Percentiles rank a stretch among this genome's conserved stretches.
These are phyloP conservation scores for Cutaneotrichosporon spelunceum DNA, from an alignment of 1,284 basidiomycete genomes.

Conservation along the genomic window DNA sequence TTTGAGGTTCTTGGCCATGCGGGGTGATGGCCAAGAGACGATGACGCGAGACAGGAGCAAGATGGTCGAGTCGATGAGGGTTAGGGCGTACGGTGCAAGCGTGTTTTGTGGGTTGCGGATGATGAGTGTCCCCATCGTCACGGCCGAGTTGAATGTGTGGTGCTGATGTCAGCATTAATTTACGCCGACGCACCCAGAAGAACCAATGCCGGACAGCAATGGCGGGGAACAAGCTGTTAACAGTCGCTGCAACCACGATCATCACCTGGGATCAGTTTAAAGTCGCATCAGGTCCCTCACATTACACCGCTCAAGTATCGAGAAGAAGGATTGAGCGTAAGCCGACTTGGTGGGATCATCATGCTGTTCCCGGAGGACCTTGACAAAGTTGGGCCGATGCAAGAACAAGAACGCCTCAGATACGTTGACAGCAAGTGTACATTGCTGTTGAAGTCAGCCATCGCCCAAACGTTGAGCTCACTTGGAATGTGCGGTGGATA, in stretches of 20 bases:
- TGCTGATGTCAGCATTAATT: constrained; percentile 15
- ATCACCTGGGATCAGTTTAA: constrained; percentile 25
- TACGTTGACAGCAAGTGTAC: constrained; percentile 29
- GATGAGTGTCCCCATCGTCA: constrained; percentile 35
- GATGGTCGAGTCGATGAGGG: constrained; percentile 31
- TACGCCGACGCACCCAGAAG: constrained; percentile 13
- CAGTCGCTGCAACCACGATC: constrained; percentile 28
- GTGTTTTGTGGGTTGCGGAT: constrained; percentile 29
- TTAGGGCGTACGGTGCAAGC: constrained; percentile 28
- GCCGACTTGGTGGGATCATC: constrained; percentile 22
- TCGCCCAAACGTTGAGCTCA: constrained; percentile 14
- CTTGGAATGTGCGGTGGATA: constrained; percentile 27
- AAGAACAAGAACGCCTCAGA: constrained; percentile 31
- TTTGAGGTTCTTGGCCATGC: constrained; percentile 31
- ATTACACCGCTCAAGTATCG: constrained; percentile 33
- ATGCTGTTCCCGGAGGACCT: constrained; percentile 24
- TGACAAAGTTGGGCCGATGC: constrained; percentile 31
- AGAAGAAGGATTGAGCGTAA: constrained; percentile 28
- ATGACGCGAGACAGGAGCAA: constrained; percentile 22
- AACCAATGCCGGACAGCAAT: constrained; percentile 33
- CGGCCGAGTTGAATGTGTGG: constrained; percentile 37
- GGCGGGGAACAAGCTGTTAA: constrained; percentile 31
- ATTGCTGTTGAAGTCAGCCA: constrained; percentile 19
- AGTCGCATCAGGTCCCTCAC: constrained; percentile 13
- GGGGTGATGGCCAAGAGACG: constrained; percentile 17